Evolutionary conservation across 305 asterid genomes (phyloP).

Genomic region (Fraxinus baroniana): DNA sequence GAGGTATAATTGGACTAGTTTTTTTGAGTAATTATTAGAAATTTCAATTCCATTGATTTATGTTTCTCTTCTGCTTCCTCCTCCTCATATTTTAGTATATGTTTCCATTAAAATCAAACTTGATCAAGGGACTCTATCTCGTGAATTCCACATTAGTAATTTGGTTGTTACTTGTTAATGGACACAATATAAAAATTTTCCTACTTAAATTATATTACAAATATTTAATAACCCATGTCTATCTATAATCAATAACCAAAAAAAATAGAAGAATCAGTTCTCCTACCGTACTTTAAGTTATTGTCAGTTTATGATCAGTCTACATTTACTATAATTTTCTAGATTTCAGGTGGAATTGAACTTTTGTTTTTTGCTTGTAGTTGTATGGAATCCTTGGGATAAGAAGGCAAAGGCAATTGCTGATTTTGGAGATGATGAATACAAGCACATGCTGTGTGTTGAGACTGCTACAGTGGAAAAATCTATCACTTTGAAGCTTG

Average conservation of each 20-base stretch:
- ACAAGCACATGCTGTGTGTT: conserved; percentile 24
- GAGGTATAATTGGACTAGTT: no score
- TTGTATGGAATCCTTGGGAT: conserved; percentile 99
- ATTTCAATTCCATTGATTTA: no score
- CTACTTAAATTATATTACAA: neutral
- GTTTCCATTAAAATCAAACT: no score
- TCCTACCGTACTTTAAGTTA: conserved; percentile 1
- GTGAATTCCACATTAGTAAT: neutral
- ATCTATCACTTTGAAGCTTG: no score
- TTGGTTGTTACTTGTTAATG: neutral
- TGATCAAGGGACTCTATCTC: neutral
- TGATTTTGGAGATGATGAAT: conserved; percentile 83
- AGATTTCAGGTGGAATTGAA: neutral
- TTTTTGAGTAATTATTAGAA: no score
- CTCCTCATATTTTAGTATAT: no score
- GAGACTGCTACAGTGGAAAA: no score
- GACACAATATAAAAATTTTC: conserved; percentile 4
- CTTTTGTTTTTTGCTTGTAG: conserved; percentile 38
- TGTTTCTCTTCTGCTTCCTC: no score
- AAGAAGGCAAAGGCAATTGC: conserved; percentile 71
- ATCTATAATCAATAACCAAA: neutral
- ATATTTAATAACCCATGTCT: neutral
- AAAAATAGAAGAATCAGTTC: neutral
- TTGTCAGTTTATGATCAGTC: neutral
- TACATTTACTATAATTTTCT: neutral